Base-by-base conservation (phyloP, 352 stramenopile genomes). In the Peronospora farinosa region DNA sequence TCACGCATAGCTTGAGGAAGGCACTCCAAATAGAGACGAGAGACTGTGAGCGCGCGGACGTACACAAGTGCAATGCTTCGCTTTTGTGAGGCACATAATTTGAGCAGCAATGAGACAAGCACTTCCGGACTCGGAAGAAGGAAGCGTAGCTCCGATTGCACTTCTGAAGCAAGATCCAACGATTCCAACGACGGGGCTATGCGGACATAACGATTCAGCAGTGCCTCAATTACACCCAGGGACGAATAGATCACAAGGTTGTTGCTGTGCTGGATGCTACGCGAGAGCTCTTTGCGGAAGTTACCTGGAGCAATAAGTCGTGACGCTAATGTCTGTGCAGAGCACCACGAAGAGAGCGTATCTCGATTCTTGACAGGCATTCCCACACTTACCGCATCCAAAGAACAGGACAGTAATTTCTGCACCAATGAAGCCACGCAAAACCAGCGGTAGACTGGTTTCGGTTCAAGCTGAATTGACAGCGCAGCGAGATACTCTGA, bases 201-300 rank as follows among this genome's bases (percentile, higher is more conserved):
- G 10, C 63, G 61, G 46, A 74, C 60, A 37, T 77, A 88, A 15
- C 83, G 77, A 17, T 62, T 64, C 19, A 94, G 49, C 1, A 66
- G 70, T 2, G 67, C 65, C 21, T 89, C 69, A 32, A 92, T 73
- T 15, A 95, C 40, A 0, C 79, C 78, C 9, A 95, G 64, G 5
- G 67, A 65, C 37, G 68, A 77, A 60, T 89, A 91, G 7, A 95
- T 73, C 12, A 95, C 67, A 15, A 95, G 54, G 25, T 75, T 66
- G 51, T 83, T 88, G 27, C 45, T 52, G 54, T 92, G 78, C 58
- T 95, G 84, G 15, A 95, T 74, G 33, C 79, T 67, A 21, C 83
- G 81, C 7, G 81, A 88, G 1, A 95, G 69, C 45, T 90, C 84
- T 50, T 92, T 95, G 15, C 72, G 74, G 28, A 74, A 84, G 25